Base-by-base conservation (phyloP, 805 yeast genomes). In the Candida pini region DNA sequence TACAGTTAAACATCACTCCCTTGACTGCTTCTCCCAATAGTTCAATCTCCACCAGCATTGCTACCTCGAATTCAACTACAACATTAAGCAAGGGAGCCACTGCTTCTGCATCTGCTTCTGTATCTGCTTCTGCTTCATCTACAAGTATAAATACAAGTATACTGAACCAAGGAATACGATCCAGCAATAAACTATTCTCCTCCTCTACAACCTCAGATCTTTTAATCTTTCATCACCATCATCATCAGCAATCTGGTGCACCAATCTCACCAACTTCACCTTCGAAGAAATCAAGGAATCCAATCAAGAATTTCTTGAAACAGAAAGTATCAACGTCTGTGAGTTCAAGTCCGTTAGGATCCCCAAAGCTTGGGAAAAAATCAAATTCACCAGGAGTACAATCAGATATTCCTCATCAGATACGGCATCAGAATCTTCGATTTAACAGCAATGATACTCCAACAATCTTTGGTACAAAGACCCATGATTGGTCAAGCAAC, bases 401-500 rank as follows among this genome's bases (percentile, higher is more conserved):
- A 7, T 22, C 25, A 5, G 35, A 31, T 14, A n/a, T n/a, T n/a
- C n/a, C n/a, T n/a, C n/a, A n/a, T n/a, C n/a, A n/a, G n/a, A n/a
- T n/a, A n/a, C n/a, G n/a, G n/a, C n/a, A n/a, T n/a, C n/a, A n/a
- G n/a, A n/a, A n/a, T n/a, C n/a, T n/a, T n/a, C n/a, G n/a, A n/a
- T 31, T 26, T 17, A 17, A 16, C 16, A n/a, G 15, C 16, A 18
- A n/a, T n/a, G 17, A 53, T 9, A 12, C 47, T 6, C 47, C 54
- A 4, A 56, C 62, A 0, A 58, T 58, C 2, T 44, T 43, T 32
- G 63, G 63, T 2, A 56, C 58, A 3, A 49, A 47, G 30, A 45
- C 53, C 1, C 60, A 58, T 40, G 44, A 51, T 31, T 58, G 63
- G 63, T 39, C 44, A 26, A 33, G 48, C 3, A 35, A 41, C 26